Base-by-base conservation (phyloP, 352 stramenopile species). In the Phytophthora pluvialis region DNA sequence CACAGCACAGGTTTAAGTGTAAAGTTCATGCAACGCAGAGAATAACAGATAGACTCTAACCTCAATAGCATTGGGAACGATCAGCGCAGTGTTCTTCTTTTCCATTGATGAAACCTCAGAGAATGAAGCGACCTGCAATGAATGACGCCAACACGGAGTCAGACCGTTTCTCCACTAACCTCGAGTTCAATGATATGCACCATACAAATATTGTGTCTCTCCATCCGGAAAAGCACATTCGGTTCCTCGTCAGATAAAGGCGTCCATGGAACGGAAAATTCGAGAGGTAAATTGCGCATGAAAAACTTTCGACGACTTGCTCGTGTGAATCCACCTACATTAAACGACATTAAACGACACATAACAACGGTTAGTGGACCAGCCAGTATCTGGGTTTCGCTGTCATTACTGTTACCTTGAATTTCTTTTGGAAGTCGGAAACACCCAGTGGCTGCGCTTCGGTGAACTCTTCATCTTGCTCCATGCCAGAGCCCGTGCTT, bases 41-140 rank as follows among this genome's bases (percentile, higher is more conserved):
- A 38, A 21, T 21, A 56, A 38, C 5, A 33, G 10, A 13, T 35
- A 49, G 3, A 28, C 10, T 40, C 67, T 33, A 60, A 95, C 83
- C 83, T 95, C 88, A 32, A 94, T 90, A 12, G 83, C 88, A 39
- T 95, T 95, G 3, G 88, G 88, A 7, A 94, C 88, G 53, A 95
- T 92, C 25, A 95, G 60, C 7, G 88, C 86, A 3, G 86, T 90
- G 43, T 94, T 93, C 48, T 95, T 95, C 60, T 94, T 94, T 60
- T 93, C 88, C 59, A 95, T 81, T 25, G 53, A 42, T 21, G 66
- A 67, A 52, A 95, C 92, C 12, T 94, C 81, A n/a, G 83, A 73
- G 38, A 89, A 90, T 5, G 75, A 85, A n/a, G 80, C 60, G 31
- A 94, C 83, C 85, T 94, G 49, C n/a, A 58, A 13, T 13, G 35